Conservation (phyloP, 2,329 filamentous ascomycete species). For the Ceratocystis papillata region DNA sequence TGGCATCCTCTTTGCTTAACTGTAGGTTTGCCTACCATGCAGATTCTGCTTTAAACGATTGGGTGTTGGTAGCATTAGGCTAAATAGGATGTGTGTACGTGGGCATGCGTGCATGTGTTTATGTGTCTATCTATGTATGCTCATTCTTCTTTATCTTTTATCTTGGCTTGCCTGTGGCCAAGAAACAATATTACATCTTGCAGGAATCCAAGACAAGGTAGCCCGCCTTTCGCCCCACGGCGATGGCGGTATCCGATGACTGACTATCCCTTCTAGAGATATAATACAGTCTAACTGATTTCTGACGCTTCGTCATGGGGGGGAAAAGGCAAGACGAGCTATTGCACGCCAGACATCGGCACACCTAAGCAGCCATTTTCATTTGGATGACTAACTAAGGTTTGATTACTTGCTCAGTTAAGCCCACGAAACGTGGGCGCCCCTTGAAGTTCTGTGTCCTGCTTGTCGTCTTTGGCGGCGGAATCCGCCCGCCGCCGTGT, state of each 20-base stretch:
- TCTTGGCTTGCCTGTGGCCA: too few species aligned
- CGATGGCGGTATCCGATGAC: background rate
- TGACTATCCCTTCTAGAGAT: background rate
- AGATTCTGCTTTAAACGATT: background rate
- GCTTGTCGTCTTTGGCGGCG: background rate
- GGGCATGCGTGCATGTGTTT: too few species aligned
- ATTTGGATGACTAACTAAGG: background rate
- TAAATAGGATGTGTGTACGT: too few species aligned
- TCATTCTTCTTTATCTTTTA: background rate
- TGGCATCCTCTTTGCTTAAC: background rate
- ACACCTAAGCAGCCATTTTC: background rate
- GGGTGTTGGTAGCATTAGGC: too few species aligned
- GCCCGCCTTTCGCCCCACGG: background rate
- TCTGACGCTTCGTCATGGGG: background rate
- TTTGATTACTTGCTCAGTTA: background rate
- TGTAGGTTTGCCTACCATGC: background rate
- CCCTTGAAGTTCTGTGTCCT: background rate
- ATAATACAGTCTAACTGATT: background rate
- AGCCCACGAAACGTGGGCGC: background rate
- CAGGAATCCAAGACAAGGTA: background rate
- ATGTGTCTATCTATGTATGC: too few species aligned
- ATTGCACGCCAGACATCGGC: background rate
- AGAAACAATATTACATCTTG: background rate
- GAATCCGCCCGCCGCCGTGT: constrained; percentile 17
- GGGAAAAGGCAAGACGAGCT: background rate